Conservation (phyloP, 2,329 filamentous ascomycete genomes). For the Beauveria medogensis region DNA sequence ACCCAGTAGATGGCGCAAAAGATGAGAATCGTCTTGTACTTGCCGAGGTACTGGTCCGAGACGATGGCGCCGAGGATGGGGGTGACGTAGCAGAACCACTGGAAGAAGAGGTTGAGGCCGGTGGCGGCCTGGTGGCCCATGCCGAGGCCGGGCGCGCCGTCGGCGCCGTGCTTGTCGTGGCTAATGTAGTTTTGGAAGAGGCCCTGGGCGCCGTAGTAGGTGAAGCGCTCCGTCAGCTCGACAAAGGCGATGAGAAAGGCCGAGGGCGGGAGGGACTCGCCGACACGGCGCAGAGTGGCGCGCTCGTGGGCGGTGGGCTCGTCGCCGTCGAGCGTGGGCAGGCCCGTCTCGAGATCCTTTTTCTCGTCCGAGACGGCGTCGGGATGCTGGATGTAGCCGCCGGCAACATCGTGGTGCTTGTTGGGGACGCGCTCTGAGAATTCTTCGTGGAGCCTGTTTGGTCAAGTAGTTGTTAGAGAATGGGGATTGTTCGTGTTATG, state of each 20-base stretch:
- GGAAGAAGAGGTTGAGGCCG: constrained; percentile 47
- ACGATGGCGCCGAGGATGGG: constrained; percentile 45
- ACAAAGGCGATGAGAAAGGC: constrained; percentile 50
- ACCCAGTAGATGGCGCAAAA: constrained; percentile 51
- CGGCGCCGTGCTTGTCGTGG: constrained; percentile 24
- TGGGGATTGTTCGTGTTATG: too few relatives aligned
- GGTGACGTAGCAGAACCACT: constrained; percentile 39
- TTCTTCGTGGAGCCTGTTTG: constrained; percentile 15
- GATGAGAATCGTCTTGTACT: constrained; percentile 53
- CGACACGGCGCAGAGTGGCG: constrained; percentile 40
- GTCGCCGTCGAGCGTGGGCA: constrained; percentile 33
- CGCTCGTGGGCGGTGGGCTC: constrained; percentile 47
- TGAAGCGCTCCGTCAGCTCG: constrained; percentile 50
- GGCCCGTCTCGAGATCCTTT: constrained; percentile 15
- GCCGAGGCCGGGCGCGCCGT: constrained; percentile 42
- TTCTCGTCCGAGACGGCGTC: constrained; percentile 4
- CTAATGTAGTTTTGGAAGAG: constrained; percentile 49
- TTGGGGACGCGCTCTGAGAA: constrained; percentile 15
- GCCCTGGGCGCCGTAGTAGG: constrained; percentile 47
- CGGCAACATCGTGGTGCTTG: constrained; percentile 15
- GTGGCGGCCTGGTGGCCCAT: constrained; percentile 48
- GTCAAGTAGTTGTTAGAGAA: not conserved
- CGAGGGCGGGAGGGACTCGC: constrained; percentile 45
- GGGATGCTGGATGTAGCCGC: constrained; percentile 12
- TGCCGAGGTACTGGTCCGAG: constrained; percentile 49